A percentile compares a stretch with the other conserved stretches of the same genome.
These are phyloP conservation scores for Ormosia emarginata DNA, from an alignment of 306 rosid genomes.

Conservation along the genomic window DNA sequence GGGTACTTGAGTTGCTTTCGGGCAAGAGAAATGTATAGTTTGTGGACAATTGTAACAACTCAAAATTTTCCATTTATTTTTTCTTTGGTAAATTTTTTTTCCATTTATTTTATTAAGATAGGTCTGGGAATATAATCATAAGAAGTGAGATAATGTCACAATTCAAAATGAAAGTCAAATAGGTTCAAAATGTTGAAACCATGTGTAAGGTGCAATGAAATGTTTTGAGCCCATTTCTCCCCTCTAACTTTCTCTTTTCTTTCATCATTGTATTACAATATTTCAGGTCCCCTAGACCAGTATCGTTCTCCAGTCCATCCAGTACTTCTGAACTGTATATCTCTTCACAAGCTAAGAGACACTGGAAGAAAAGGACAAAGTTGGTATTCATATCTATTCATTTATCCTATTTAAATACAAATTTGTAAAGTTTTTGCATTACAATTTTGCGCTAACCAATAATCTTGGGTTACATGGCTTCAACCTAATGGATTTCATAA, in stretches of 20 bases:
- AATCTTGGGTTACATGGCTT: neutral
- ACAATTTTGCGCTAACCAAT: conserved; percentile 12
- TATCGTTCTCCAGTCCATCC: conserved; percentile 42
- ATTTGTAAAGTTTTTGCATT: neutral
- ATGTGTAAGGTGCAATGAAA: neutral
- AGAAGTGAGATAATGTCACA: neutral
- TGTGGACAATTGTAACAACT: neutral
- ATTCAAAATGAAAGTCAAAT: neutral
- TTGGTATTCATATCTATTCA: conserved; percentile 47
- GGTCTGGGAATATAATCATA: neutral
- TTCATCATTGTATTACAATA: conserved; percentile 11
- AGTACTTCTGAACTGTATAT: conserved; percentile 40
- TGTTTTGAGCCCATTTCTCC: neutral
- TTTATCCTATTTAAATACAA: neutral
- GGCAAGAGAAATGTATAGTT: neutral
- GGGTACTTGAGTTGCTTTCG: neutral
- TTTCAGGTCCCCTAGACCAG: conserved; percentile 57
- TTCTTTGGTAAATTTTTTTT: neutral
- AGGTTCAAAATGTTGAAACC: conserved; percentile 5
- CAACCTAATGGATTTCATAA: conserved; percentile 14
- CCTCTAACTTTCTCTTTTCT: conserved; percentile 7
- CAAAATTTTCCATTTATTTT: neutral
- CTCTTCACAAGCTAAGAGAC: conserved; percentile 52
- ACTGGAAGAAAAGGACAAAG: conserved; percentile 69
- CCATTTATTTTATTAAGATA: neutral